Evolutionary conservation across 495 filamentous ascomycete species (phyloP).

Genomic region (Lentithecium fluviatile): DNA sequence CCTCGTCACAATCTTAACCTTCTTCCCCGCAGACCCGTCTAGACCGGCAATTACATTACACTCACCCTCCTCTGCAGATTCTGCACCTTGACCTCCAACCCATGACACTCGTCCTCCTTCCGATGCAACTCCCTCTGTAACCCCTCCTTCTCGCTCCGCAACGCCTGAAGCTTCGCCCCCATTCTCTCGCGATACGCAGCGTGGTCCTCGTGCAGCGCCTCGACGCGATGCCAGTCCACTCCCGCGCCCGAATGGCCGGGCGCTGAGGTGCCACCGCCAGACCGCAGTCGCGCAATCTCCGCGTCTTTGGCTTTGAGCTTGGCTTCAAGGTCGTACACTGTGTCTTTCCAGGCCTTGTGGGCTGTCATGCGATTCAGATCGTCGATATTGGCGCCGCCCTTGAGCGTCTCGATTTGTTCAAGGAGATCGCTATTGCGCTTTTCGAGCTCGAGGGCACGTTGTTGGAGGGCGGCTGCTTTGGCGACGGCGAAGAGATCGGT

Average conservation of each 20-base stretch:
- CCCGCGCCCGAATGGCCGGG: neutral
- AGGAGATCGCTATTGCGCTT: conserved; percentile 36
- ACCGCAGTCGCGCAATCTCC: conserved; percentile 18
- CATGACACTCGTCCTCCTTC: conserved; percentile 35
- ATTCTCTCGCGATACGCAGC: conserved; percentile 31
- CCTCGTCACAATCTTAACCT: neutral
- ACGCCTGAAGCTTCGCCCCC: conserved; percentile 30
- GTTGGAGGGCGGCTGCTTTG: conserved; percentile 40
- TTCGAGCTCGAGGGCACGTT: conserved; percentile 40
- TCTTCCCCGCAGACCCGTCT: neutral
- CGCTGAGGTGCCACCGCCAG: conserved; percentile 4
- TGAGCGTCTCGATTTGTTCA: conserved; percentile 17
- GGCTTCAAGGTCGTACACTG: conserved; percentile 24
- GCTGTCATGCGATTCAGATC: conserved; percentile 26
- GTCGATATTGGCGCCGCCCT: conserved; percentile 23
- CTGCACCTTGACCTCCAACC: conserved; percentile 33
- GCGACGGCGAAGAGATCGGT: conserved; percentile 40
- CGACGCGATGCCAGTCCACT: conserved; percentile 22
- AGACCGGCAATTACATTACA: conserved; percentile 4
- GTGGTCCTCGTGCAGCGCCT: conserved; percentile 35
- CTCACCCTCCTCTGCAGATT: conserved; percentile 29
- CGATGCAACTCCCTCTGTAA: conserved; percentile 36
- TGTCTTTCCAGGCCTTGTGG: conserved; percentile 34
- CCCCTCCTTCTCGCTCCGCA: conserved; percentile 36
- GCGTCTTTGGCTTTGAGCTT: conserved; percentile 28